Conservation (phyloP, 148 eudicot genomes). For the Rheum nobile region DNA sequence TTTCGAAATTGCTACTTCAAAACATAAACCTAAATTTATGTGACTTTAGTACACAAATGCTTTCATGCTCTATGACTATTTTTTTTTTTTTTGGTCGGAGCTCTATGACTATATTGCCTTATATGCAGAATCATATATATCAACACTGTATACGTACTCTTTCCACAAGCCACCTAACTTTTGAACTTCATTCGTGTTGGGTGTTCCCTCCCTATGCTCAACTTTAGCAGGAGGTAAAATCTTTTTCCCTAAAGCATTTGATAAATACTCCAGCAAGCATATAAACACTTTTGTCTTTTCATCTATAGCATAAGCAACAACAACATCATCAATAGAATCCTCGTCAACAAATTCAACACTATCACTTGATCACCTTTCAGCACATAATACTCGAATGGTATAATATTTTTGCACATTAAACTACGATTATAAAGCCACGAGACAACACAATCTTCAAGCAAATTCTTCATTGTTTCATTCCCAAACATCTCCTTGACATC, state of each 20-base stretch:
- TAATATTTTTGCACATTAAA: slow-evolving; percentile 62
- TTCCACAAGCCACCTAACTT: slow-evolving; percentile 70
- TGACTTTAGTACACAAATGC: too few relatives aligned
- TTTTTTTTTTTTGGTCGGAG: too few relatives aligned
- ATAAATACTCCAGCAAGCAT: slow-evolving; percentile 19
- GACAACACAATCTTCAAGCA: slow-evolving; percentile 42
- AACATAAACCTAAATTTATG: too few relatives aligned
- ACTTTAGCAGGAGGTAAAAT: slow-evolving; percentile 14
- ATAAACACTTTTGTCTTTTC: slow-evolving; percentile 47
- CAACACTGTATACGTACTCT: slow-evolving; percentile 55
- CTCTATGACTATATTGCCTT: too few relatives aligned
- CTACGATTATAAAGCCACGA: slow-evolving; percentile 52
- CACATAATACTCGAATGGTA: slow-evolving; percentile 54
- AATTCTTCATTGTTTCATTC: slow-evolving; percentile 47
- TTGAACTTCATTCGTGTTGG: slow-evolving; percentile 17
- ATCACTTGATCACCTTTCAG: slow-evolving; percentile 24
- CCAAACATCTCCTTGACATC: slow-evolving; percentile 43
- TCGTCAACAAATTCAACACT: slow-evolving; percentile 9
- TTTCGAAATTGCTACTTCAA: too few relatives aligned
- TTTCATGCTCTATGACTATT: too few relatives aligned
- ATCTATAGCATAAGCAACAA: slow-evolving; percentile 38
- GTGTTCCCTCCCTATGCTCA: slow-evolving; percentile 15
- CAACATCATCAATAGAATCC: slow-evolving; percentile 16
- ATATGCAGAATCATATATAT: slow-evolving; percentile 54
- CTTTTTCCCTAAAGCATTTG: slow-evolving; percentile 16